Evolutionary conservation across 768 basidiomycete species (phyloP).

Genomic region (Serpula lacrymans): DNA sequence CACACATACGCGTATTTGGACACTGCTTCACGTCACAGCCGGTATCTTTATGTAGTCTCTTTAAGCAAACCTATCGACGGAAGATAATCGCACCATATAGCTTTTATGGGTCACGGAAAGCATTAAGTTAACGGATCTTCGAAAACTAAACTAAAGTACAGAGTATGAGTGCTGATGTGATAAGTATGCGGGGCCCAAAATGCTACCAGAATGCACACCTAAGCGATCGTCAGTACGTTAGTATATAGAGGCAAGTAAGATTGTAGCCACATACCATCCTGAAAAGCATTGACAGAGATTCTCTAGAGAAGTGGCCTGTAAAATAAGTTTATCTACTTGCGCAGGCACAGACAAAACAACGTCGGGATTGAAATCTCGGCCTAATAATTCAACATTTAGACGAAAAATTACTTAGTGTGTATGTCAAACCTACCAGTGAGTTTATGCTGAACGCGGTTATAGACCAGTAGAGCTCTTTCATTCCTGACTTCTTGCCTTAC

Average conservation of each 20-base stretch:
- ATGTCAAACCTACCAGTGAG: constrained; percentile 56
- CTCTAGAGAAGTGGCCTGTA: constrained; percentile 89
- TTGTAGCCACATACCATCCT: constrained; percentile 62
- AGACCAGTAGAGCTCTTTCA: constrained; percentile 84
- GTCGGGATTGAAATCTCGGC: constrained; percentile 91
- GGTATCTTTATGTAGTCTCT: no score
- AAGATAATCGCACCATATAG: no score
- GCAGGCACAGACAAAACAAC: constrained; percentile 64
- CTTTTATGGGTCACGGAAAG: no score
- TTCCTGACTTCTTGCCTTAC: constrained; percentile 85
- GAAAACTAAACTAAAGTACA: neutral
- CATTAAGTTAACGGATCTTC: no score
- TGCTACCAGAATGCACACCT: constrained; percentile 78
- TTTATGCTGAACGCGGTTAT: constrained; percentile 93
- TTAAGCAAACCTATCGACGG: no score
- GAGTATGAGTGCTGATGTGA: neutral
- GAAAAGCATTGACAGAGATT: constrained; percentile 97
- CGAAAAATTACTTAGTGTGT: neutral
- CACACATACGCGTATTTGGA: no score
- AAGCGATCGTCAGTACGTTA: constrained; percentile 3
- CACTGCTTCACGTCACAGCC: no score
- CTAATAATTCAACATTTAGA: constrained; percentile 33
- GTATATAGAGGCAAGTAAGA: neutral
- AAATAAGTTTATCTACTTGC: constrained; percentile 92
- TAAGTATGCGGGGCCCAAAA: constrained; percentile 10